Evolutionary conservation across 148 eudicot species (phyloP), one percentile per base, ranked within the genome.

Genomic region (Fallopia convolvulus): DNA sequence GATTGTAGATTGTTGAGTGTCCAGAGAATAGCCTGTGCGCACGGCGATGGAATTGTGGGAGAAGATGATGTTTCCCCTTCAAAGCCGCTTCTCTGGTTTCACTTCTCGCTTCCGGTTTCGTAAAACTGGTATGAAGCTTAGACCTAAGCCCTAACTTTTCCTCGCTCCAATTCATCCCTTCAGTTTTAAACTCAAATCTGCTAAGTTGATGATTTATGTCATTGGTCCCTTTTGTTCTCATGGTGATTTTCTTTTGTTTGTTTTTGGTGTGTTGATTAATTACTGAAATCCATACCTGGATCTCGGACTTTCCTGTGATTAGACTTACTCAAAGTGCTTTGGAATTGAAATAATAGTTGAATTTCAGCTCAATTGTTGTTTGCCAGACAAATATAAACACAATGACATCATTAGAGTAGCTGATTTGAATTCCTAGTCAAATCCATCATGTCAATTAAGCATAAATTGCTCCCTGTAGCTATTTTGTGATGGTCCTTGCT

Each of bases 21-120:
- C 1, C 39, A 36, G 39, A 36, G 39, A 48, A 5, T 56, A 56
- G 21, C 61, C 21, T 55, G 61, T 4, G 18, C 14, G 30, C 30
- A 26, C 30, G 14, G 39, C 40, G 4, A 72, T 72, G 74, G 55
- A 83, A 49, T 46, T 86, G 79, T 79, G 50, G 84, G 81, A 82
- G 77, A 82, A 88, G 63, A 78, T 20, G 49, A 70, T 85, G 47
- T 80, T 81, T 53, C 84, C 86, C 40, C 72, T 82, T 42, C 60
- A 74, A 72, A 60, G 82, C 61, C 75, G 82, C 4, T 83, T 76
- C 40, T 78, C 74, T n/a, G 49, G 79, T 71, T 80, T 83, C 65
- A 63, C 85, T 79, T 80, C 80, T 78, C 83, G 83, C 46, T 68
- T 88, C 61, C 60, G 78, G 30, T 78, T 83, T 60, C 85, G 85